These are phyloP conservation scores for Tripterygium wilfordii DNA, from an alignment of 177 flowering plant genomes.

Conservation along the genomic window DNA sequence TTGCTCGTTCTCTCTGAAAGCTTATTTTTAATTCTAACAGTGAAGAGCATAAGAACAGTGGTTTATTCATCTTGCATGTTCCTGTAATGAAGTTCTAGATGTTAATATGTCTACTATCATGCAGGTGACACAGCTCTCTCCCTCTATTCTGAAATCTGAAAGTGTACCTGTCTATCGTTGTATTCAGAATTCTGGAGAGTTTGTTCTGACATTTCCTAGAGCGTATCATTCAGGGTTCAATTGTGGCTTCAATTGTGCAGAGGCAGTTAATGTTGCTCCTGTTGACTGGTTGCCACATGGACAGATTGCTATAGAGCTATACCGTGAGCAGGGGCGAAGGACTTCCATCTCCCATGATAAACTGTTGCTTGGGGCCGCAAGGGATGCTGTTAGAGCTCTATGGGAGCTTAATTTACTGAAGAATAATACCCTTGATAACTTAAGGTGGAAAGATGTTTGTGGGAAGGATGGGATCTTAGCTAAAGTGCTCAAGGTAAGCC, in stretches of 20 bases:
- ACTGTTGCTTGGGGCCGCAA: constrained; percentile 42
- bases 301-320: constrained; percentile 37
- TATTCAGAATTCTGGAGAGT: constrained; percentile 81
- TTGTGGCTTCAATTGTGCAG: constrained; percentile 57
- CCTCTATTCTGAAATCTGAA: constrained; percentile 71
- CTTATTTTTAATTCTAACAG: too few species aligned
- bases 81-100: too few species aligned
- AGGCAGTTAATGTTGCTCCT: constrained; percentile 44
- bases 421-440: constrained; percentile 18
- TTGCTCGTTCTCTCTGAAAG: background rate
- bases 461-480: constrained; percentile 33
- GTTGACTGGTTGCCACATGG: constrained; percentile 67
- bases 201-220: constrained; percentile 92
- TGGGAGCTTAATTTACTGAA: constrained; percentile 24
- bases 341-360: constrained; percentile 42
- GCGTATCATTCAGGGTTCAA: constrained; percentile 97
- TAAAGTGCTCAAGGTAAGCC: constrained; percentile 27
- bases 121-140: constrained; percentile 96
- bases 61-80: too few species aligned
- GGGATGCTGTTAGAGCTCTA: constrained; percentile 33
- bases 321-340: constrained; percentile 26
- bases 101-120: constrained; percentile 4
- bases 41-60: too few species aligned
- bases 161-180: constrained; percentile 91
- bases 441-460: constrained; percentile 26